Base-by-base conservation (phyloP, 208 protist species). In the Leishmania amazonensis region DNA sequence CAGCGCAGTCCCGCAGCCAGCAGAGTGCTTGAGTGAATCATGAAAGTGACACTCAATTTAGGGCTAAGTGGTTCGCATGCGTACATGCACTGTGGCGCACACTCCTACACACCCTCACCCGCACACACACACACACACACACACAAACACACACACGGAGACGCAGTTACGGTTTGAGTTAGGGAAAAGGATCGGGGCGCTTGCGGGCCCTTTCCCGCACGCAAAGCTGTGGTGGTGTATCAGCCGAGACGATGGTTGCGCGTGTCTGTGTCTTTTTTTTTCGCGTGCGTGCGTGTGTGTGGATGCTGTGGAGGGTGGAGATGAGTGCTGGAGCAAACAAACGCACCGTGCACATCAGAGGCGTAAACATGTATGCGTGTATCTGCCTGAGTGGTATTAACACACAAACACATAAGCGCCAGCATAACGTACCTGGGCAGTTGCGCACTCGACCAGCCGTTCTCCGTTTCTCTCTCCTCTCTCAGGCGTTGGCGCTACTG, bases 1-100 rank as follows among this genome's bases (percentile, higher is more conserved):
- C 85, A 13, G 79, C 85, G 19, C 84, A 87, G 67, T 21, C 83
- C 0, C 83, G 79, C n/a, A 67, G 9, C 42, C 78, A 83, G 60
- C 78, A 78, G 70, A 87, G 75, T 62, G 42, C 74, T 49, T 86
- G 83, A 79, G 40, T 38, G 40, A 42, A 31, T 28, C 15, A 70
- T 40, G 47, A 35, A 65, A 35, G 15, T 2, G 57, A 60, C 11
- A 57, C 62, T 38, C 54, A n/a, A 24, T 24, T 38, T 13, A 54
- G 62, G 65, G 65, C 15, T 28, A 19, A 42, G 68, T 35, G n/a
- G 40, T 17, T 17, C 38, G 42, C 42, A 73, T 31, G 35, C 5
- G 35, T 47, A 31, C 68, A 73, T 7, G 42, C 17, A 28, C 49
- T 73, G 35, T 42, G 5, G 24, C 15, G 42, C 15, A 47, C 42